phyloP scores from a whole-genome alignment of 2,329 filamentous ascomycete genomes.

The Neopestalotiopsis rosae region DNA sequence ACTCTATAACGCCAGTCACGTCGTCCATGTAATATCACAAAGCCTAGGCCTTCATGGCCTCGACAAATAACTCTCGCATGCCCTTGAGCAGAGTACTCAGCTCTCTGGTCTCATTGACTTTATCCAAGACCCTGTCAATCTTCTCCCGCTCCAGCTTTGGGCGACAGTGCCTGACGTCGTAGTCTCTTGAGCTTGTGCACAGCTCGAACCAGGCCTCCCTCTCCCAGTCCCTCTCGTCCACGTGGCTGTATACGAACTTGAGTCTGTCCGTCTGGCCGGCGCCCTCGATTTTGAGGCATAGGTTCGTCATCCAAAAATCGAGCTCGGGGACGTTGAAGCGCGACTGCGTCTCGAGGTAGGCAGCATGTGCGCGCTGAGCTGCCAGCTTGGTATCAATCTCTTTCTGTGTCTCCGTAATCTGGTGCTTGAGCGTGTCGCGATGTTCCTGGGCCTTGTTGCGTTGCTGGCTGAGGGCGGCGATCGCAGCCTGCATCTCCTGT shows the following conservation, averaged over 20 bases:
- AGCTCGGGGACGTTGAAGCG: conserved; percentile 92
- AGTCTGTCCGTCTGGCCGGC: conserved; percentile 83
- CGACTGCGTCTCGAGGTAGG: conserved; percentile 80
- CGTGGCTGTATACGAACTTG: conserved; percentile 87
- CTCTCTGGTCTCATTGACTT: conserved; percentile 81
- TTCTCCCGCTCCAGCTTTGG: conserved; percentile 83
- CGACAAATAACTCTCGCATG: conserved; percentile 80
- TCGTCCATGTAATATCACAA: not conserved
- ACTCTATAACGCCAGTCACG: not conserved
- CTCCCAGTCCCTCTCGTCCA: conserved; percentile 87
- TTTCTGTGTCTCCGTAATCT: conserved; percentile 71
- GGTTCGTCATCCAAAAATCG: conserved; percentile 92
- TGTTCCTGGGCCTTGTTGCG: conserved; percentile 64
- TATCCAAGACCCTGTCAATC: conserved; percentile 77
- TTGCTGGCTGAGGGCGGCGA: conserved; percentile 62
- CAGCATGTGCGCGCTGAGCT: conserved; percentile 74
- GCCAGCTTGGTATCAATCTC: conserved; percentile 73
- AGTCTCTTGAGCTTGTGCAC: conserved; percentile 79
- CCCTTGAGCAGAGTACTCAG: conserved; percentile 76
- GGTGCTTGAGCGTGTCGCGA: conserved; percentile 62
- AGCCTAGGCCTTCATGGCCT: conserved; percentile 60
- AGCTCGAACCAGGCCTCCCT: conserved; percentile 94
- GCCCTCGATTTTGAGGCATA: conserved; percentile 89
- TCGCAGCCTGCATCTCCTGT: conserved; percentile 72
- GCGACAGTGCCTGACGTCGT: conserved; percentile 79